These are phyloP conservation scores for Candida andamanensis DNA, from an alignment of 805 yeast species.

Conservation along the genomic window DNA sequence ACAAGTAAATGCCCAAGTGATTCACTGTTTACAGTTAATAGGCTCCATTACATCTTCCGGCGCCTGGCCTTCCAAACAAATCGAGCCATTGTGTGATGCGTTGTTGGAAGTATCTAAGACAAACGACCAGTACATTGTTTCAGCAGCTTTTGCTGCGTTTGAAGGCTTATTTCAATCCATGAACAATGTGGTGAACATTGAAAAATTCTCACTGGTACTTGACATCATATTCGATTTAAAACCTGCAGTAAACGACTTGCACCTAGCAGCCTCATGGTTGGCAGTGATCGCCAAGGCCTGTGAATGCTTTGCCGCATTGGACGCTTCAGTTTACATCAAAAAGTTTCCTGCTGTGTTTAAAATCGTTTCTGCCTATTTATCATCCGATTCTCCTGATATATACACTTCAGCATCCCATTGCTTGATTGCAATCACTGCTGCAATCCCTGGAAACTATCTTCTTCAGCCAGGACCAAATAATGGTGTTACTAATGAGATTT, in stretches of 20 bases:
- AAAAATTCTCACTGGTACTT: constrained; percentile 58
- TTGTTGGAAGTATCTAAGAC: constrained; percentile 73
- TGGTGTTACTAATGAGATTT: constrained; percentile 43
- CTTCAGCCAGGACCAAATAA: constrained; percentile 42
- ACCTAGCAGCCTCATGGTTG: constrained; percentile 90
- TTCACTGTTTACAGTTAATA: constrained; percentile 76
- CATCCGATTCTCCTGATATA: constrained; percentile 60
- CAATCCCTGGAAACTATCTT: constrained; percentile 56
- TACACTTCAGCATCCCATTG: constrained; percentile 81
- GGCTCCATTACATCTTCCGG: constrained; percentile 63
- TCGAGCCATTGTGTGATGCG: constrained; percentile 70
- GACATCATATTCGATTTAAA: constrained; percentile 71
- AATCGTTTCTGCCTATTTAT: constrained; percentile 57
- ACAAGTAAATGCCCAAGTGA: constrained; percentile 52
- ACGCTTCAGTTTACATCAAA: constrained; percentile 42
- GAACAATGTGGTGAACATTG: constrained; percentile 54
- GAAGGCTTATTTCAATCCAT: constrained; percentile 71
- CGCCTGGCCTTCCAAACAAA: constrained; percentile 74
- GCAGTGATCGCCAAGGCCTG: constrained; percentile 87
- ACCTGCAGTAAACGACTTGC: constrained; percentile 78
- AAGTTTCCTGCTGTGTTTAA: constrained; percentile 47
- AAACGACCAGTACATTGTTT: constrained; percentile 78
- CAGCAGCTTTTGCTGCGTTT: constrained; percentile 77
- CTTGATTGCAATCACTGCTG: constrained; percentile 67
- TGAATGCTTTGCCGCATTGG: constrained; percentile 31